Conservation (phyloP, 2,329 filamentous ascomycete genomes). For the Colletotrichum sp. region DNA sequence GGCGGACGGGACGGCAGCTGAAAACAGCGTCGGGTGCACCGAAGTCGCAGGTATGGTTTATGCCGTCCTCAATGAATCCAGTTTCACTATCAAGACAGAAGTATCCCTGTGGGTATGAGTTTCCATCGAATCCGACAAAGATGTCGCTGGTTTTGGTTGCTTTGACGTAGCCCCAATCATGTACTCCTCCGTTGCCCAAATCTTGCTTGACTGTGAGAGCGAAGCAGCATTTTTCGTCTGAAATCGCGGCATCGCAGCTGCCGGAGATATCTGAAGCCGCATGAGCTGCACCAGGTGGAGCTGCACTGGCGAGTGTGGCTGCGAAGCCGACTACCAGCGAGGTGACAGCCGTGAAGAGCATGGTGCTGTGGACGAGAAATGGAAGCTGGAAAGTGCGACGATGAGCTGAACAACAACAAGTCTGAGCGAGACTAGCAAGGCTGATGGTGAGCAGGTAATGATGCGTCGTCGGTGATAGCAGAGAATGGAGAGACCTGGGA, state of each 20-base stretch:
- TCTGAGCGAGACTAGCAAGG: not conserved
- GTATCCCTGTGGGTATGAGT: not conserved
- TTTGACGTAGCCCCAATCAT: not conserved
- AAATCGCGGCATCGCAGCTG: not conserved
- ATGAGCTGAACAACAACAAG: accelerated
- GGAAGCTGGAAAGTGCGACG: accelerated
- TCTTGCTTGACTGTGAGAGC: not conserved
- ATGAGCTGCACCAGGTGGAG: accelerated
- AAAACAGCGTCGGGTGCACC: no score
- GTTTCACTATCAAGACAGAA: no score
- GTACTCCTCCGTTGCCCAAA: not conserved
- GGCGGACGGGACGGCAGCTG: no score
- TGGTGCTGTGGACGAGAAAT: not conserved
- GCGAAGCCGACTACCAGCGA: not conserved
- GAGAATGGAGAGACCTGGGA: not conserved
- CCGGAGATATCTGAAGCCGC: not conserved
- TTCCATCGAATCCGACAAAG: not conserved
- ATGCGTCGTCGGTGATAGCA: not conserved
- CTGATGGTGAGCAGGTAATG: not conserved
- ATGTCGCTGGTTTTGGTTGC: accelerated
- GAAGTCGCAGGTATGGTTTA: no score
- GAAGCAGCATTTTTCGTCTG: not conserved
- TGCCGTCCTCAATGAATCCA: no score
- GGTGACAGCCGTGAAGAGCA: not conserved
- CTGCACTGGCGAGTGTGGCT: not conserved